phyloP scores from a whole-genome alignment of 2,329 filamentous ascomycete species.

The Ramularia collo-cygni region DNA sequence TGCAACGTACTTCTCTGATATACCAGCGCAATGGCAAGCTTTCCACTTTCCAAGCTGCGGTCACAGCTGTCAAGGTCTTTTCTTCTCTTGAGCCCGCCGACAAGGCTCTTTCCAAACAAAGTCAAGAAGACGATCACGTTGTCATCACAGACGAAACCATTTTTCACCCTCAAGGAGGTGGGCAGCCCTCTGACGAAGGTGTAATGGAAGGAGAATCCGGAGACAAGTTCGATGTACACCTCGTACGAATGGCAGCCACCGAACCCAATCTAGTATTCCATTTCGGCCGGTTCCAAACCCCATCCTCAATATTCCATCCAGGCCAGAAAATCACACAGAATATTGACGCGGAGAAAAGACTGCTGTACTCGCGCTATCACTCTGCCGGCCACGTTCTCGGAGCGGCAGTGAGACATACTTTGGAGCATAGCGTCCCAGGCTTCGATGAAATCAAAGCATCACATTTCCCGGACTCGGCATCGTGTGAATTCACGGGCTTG shows the following conservation, averaged over 20 bases:
- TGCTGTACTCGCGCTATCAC: conserved; percentile 61
- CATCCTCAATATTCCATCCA: conserved; percentile 5
- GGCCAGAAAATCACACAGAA: conserved; percentile 47
- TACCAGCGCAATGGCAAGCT: conserved; percentile 1
- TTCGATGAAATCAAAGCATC: conserved; percentile 65
- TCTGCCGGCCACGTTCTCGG: conserved; percentile 69
- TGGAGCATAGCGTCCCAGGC: conserved; percentile 43
- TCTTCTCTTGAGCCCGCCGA: background rate
- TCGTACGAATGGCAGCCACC: conserved; percentile 50
- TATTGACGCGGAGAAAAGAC: conserved; percentile 55
- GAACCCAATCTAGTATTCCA: conserved; percentile 53
- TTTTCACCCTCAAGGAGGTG: conserved; percentile 69
- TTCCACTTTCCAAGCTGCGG: background rate
- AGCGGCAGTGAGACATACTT: conserved; percentile 55
- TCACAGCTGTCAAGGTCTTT: background rate
- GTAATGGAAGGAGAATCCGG: conserved; percentile 38
- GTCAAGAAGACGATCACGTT: conserved; percentile 1
- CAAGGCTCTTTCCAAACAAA: conserved; percentile 1
- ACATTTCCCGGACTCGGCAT: conserved; percentile 62
- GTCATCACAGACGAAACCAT: conserved; percentile 54
- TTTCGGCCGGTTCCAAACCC: conserved; percentile 49
- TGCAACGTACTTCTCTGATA: background rate
- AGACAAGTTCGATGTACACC: conserved; percentile 45
- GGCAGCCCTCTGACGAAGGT: conserved; percentile 64
- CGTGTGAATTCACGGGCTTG: conserved; percentile 60